These are phyloP conservation scores for Tillandsia fasciculata DNA, from an alignment of 176 grass and related monocot genomes.

Conservation along the genomic window DNA sequence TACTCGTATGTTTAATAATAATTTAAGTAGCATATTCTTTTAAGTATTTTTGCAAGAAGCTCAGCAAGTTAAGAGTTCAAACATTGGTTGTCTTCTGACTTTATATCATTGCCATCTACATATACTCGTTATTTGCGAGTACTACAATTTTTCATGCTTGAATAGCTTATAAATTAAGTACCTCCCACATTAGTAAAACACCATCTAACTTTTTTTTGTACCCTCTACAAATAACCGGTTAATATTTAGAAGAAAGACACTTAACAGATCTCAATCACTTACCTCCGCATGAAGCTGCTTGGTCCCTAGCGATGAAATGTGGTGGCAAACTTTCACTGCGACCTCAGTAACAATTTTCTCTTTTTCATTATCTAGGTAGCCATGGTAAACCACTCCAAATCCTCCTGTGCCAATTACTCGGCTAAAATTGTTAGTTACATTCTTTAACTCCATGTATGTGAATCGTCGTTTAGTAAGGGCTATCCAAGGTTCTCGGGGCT, in stretches of 20 bases:
- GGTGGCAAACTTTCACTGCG: slow-evolving; percentile 10
- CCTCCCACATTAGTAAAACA: too few species aligned
- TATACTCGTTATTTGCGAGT: too few species aligned
- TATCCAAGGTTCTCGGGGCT: not conserved
- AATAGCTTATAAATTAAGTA: too few species aligned
- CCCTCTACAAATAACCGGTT: too few species aligned
- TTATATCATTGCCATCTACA: too few species aligned
- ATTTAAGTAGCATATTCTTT: too few species aligned
- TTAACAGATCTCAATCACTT: not conserved
- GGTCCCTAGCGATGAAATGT: slow-evolving; percentile 6
- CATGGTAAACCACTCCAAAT: slow-evolving; percentile 21
- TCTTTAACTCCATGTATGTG: slow-evolving; percentile 12
- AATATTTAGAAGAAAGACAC: not conserved
- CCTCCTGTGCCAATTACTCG: slow-evolving; percentile 18
- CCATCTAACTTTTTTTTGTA: too few species aligned
- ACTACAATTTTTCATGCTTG: too few species aligned
- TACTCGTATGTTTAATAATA: too few species aligned
- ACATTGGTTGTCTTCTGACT: too few species aligned
- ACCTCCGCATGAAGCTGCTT: slow-evolving; percentile 10
- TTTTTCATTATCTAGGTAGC: not conserved
- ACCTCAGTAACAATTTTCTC: not conserved
- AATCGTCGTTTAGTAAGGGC: not conserved
- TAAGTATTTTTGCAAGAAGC: too few species aligned
- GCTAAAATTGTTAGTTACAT: slow-evolving; percentile 17
- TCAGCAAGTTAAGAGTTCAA: too few species aligned